Evolutionary conservation across 2,329 filamentous ascomycete species (phyloP), one percentile per base, ranked within the genome.

Genomic region (Elsinoe fawcettii): DNA sequence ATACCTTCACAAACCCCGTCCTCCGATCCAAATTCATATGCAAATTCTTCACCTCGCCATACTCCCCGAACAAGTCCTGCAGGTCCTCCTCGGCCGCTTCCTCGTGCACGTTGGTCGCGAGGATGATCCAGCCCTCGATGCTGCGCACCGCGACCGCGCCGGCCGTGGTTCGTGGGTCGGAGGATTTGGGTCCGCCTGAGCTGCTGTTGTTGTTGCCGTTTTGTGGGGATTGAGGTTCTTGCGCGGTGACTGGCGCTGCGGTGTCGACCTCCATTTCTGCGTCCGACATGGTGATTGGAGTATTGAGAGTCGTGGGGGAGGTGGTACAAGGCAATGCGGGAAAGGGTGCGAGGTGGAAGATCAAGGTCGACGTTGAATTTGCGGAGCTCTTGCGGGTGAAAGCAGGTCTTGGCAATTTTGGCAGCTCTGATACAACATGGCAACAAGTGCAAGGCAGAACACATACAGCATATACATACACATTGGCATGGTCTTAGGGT

Each of bases 51-150:
- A 93, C 89, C 73, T 92, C 87, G 65, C 89, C 89, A 67, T 81
- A 93, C 66, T 93, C 88, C 66, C 83, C 86, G 70, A 93, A 93
- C 70, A 84, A 80, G 70, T 93, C 89, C 66, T 87, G 86, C 58
- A 93, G 71, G 46, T 88, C 85, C 75, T 93, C 88, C 73, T 93
- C 88, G 64, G 86, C 87, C 51, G 88, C 87, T 71, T 93, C 88
- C 69, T 93, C 88, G 74, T 93, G 88, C 32, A 93, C 86, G 67
- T 93, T 93, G 55, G 88, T 91, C 63, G 88, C 88, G 61, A 90
- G 84, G 66, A 93, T 78, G 71, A 93, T 93, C 89, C 89, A 93
- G 64, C 89, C 88, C 73, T 93, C 88, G 67, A 93, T 91, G 57
- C 86, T 90, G 66, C 88, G 87, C 59, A 93, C 88, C 22, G 88